These are phyloP conservation scores for Elsinoe fawcettii DNA, from an alignment of 2,329 filamentous ascomycete genomes.

Conservation along the genomic window DNA sequence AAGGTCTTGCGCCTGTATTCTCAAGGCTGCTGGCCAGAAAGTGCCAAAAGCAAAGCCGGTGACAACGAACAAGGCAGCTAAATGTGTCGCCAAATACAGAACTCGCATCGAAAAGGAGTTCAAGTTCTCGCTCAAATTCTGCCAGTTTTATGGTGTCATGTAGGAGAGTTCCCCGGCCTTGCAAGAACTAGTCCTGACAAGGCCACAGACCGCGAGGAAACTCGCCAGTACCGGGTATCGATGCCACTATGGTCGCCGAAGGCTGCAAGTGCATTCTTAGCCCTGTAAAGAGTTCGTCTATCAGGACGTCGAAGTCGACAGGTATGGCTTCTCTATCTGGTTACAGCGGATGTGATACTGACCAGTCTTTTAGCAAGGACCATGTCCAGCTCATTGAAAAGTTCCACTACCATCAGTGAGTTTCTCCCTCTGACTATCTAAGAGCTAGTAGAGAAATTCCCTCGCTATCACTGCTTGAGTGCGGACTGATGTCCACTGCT, in stretches of 20 bases:
- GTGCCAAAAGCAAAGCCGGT: not conserved
- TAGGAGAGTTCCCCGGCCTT: not conserved
- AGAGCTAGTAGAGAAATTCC: too few relatives aligned
- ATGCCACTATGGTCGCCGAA: not conserved
- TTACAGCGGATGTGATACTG: too few relatives aligned
- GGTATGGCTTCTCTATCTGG: not conserved
- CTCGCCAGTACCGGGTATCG: not conserved
- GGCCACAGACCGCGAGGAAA: not conserved
- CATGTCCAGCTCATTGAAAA: too few relatives aligned
- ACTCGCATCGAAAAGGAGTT: not conserved
- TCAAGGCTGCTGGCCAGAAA: not conserved
- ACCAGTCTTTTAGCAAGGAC: too few relatives aligned
- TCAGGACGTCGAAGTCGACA: too few relatives aligned
- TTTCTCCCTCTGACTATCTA: too few relatives aligned
- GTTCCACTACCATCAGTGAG: too few relatives aligned
- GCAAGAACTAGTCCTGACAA: not conserved
- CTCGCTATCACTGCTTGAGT: too few relatives aligned
- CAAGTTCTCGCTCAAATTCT: not conserved
- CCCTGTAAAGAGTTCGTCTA: too few relatives aligned
- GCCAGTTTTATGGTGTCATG: slow-evolving; percentile 1
- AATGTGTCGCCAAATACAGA: not conserved
- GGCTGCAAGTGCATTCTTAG: slow-evolving; percentile 5
- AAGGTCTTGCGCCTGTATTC: not conserved
- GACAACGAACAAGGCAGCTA: not conserved
- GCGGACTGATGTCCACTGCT: too few relatives aligned